phyloP scores from a whole-genome alignment of 495 filamentous ascomycete genomes.

The Xylaria nigripes region DNA sequence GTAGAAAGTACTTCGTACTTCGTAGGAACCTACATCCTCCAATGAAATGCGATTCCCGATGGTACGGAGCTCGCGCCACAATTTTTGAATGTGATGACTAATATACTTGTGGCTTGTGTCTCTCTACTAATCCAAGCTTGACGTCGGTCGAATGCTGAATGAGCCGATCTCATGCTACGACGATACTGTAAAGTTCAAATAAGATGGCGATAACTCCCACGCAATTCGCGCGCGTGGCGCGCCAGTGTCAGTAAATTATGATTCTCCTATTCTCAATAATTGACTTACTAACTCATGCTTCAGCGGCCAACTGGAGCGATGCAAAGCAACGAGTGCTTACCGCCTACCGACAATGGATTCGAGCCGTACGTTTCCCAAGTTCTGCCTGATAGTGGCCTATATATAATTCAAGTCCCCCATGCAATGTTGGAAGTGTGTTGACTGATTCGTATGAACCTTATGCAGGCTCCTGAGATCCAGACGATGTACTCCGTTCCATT shows the following conservation, averaged over 20 bases:
- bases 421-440: background rate
- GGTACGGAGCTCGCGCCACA: constrained; percentile 14
- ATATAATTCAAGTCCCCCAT: background rate
- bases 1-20: background rate
- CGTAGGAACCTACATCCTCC: too few species aligned
- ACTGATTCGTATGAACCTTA: constrained; percentile 5
- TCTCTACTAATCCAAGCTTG: constrained; percentile 11
- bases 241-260: constrained; percentile 62
- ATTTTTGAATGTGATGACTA: constrained; percentile 10
- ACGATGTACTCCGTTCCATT: constrained; percentile 88
- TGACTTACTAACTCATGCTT: background rate
- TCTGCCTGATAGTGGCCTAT: background rate
- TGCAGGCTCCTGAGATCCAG: constrained; percentile 88
- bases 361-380: constrained; percentile 61
- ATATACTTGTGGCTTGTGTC: constrained; percentile 9
- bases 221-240: constrained; percentile 80
- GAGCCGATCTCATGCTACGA: constrained; percentile 16
- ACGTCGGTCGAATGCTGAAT: constrained; percentile 15
- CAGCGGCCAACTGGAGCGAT: constrained; percentile 82
- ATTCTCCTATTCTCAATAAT: background rate
- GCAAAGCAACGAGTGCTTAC: constrained; percentile 72
- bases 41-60: too few species aligned
- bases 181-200: constrained; percentile 14
- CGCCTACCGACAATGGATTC: constrained; percentile 88
- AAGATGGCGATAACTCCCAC: constrained; percentile 74